These are phyloP conservation scores for Protostelium mycophagum DNA, from an alignment of 78 protist species.

Conservation along the genomic window DNA sequence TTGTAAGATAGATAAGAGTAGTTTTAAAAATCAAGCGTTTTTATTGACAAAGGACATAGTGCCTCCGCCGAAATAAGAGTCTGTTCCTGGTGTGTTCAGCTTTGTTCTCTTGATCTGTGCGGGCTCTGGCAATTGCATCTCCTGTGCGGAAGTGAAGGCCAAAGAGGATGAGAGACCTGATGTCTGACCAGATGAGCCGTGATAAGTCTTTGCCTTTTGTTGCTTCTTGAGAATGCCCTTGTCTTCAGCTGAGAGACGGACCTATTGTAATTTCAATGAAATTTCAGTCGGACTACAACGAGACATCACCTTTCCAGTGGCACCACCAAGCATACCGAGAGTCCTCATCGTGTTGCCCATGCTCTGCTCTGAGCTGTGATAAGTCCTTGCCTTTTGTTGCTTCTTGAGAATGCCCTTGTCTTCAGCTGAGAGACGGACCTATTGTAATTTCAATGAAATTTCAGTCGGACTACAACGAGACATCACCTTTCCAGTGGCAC, in stretches of 20 bases:
- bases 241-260: constrained; percentile 48
- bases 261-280: neutral
- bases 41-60: neutral
- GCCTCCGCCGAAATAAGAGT: neutral
- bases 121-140: neutral
- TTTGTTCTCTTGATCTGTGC: neutral
- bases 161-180: neutral
- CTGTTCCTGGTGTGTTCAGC: neutral
- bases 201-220: neutral
- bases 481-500: neutral
- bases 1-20: neutral
- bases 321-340: constrained; percentile 59
- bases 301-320: constrained; percentile 14
- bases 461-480: neutral
- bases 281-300: neutral
- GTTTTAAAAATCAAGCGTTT: neutral
- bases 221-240: constrained; percentile 43
- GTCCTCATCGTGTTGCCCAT: constrained; percentile 31
- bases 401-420: constrained; percentile 55
- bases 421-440: constrained; percentile 36
- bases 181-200: neutral
- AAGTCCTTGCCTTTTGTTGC: neutral
- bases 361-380: constrained; percentile 12
- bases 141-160: neutral
- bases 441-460: too few relatives aligned